A percentile compares a stretch with the other conserved stretches of the same genome.
Conservation (phyloP, 345 rosid genomes). For the Gynandropsis gynandra region DNA sequence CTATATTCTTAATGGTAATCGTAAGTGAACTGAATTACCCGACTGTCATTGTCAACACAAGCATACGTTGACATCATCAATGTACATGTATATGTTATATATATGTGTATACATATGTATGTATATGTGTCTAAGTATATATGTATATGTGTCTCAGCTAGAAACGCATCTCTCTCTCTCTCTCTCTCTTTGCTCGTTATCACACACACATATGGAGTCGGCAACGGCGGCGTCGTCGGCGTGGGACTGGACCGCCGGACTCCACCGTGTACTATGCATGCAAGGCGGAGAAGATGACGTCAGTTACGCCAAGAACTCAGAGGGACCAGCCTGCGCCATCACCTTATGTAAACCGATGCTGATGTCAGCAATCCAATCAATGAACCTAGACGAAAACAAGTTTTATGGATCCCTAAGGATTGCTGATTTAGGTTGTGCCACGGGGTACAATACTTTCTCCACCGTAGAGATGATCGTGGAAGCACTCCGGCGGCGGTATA, state of each 20-base stretch:
- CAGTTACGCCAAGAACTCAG: constrained; percentile 53
- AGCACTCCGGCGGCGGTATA: too few species aligned
- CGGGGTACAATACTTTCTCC: constrained; percentile 47
- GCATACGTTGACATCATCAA: too few species aligned
- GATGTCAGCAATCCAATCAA: constrained; percentile 34
- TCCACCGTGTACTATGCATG: constrained; percentile 44
- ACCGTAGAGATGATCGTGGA: constrained; percentile 36
- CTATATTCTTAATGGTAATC: too few species aligned
- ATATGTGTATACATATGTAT: constrained; percentile 8
- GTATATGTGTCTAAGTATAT: constrained; percentile 16
- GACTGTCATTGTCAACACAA: too few species aligned
- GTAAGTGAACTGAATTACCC: too few species aligned
- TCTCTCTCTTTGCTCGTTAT: too few species aligned
- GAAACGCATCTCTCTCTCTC: neutral
- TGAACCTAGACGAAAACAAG: constrained; percentile 24
- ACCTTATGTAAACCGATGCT: constrained; percentile 45
- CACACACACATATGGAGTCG: constrained; percentile 24
- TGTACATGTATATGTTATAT: too few species aligned
- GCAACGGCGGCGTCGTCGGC: constrained; percentile 22
- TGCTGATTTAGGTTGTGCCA: constrained; percentile 55
- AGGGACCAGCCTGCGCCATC: constrained; percentile 43
- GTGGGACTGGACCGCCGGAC: constrained; percentile 29
- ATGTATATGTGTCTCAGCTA: constrained; percentile 5
- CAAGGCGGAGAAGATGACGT: constrained; percentile 51
- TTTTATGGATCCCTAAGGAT: constrained; percentile 38